Evolutionary conservation across 2,329 filamentous ascomycete genomes (phyloP).

Genomic region (Colletotrichum costaricense): DNA sequence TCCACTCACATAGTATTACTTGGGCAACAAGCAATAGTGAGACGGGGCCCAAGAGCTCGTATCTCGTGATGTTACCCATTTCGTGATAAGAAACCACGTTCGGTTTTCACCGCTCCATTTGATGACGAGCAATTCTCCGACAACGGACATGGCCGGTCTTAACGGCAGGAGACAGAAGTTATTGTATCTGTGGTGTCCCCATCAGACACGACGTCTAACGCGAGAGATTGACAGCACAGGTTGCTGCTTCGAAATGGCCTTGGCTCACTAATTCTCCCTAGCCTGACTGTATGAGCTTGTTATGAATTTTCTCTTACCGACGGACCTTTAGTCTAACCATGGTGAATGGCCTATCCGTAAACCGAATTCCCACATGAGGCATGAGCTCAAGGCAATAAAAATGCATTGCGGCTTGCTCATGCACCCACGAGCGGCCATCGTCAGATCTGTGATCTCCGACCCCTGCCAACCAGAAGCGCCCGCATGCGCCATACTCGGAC

Average conservation of each 20-base stretch:
- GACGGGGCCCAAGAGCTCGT: not conserved
- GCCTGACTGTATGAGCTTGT: not conserved
- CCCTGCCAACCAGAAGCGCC: constrained; percentile 11
- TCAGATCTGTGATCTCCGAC: constrained; percentile 21
- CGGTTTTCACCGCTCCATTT: not conserved
- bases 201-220: not conserved
- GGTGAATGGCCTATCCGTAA: not conserved
- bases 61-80: not conserved
- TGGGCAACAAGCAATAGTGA: not conserved
- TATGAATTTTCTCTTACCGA: not conserved
- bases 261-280: not conserved
- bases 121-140: not conserved
- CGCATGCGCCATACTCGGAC: not conserved
- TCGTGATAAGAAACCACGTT: not conserved
- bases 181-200: not conserved
- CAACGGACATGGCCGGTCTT: not conserved
- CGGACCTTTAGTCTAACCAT: not conserved
- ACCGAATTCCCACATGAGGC: not conserved
- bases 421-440: not conserved
- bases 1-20: not conserved
- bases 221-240: not conserved
- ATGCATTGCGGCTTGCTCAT: not conserved
- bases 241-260: not conserved
- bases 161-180: not conserved
- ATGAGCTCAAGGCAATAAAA: constrained; percentile 5